Conservation (phyloP, 2,329 filamentous ascomycete genomes). For the Thielaviopsis punctulata region DNA sequence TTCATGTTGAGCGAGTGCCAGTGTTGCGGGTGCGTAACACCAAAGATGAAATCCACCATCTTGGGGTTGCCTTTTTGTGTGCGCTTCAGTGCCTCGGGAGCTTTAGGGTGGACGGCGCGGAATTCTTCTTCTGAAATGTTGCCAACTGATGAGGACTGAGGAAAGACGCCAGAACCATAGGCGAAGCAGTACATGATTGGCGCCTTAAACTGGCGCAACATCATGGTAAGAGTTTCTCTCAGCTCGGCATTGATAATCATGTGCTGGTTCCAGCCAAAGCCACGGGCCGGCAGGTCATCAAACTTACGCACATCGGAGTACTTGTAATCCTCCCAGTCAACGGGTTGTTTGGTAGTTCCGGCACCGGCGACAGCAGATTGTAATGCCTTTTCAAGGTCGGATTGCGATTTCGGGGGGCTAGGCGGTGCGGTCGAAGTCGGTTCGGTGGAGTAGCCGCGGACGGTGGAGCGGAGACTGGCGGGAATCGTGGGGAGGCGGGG, state of each 20-base stretch:
- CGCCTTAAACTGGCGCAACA: conserved; percentile 80
- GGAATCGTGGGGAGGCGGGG: not conserved
- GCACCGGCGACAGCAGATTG: conserved; percentile 4
- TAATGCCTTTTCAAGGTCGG: conserved; percentile 2
- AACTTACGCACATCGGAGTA: conserved; percentile 27
- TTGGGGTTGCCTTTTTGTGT: conserved; percentile 79
- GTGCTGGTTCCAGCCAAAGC: conserved; percentile 88
- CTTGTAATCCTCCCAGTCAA: conserved; percentile 27
- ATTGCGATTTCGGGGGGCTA: not conserved
- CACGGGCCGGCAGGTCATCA: conserved; percentile 27
- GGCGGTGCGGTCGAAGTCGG: not conserved
- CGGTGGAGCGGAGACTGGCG: not conserved
- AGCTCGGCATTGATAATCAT: conserved; percentile 93
- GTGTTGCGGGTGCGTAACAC: conserved; percentile 83
- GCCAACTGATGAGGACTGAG: conserved; percentile 44
- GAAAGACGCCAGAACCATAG: conserved; percentile 92
- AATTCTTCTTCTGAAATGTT: conserved; percentile 38
- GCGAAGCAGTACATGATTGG: conserved; percentile 94
- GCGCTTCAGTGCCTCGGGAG: conserved; percentile 63
- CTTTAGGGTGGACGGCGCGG: conserved; percentile 59
- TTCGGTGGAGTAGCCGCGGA: not conserved
- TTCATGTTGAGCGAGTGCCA: conserved; percentile 89
- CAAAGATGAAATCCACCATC: conserved; percentile 98
- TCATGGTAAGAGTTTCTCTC: conserved; percentile 72
- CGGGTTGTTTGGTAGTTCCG: not conserved